Evolutionary conservation across 2,329 filamentous ascomycete species (phyloP).

Genomic region (Emergomyces pasteurianus): DNA sequence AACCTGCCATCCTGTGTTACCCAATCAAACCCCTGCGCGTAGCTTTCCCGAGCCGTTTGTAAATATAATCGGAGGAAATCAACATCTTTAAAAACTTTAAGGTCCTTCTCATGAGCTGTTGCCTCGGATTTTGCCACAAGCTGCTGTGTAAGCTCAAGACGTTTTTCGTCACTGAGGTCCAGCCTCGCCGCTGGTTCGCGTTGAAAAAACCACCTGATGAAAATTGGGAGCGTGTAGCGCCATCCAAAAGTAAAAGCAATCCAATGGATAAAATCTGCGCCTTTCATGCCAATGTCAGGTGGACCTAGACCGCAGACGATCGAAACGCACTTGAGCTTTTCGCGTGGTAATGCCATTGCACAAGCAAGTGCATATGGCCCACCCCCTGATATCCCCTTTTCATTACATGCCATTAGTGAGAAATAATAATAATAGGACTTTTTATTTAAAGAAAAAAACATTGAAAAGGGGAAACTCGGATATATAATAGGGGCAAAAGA

Average conservation of each 20-base stretch:
- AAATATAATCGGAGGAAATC: constrained; percentile 15
- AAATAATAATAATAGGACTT: no score
- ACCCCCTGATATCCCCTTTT: constrained; percentile 34
- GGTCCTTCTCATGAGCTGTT: constrained; percentile 15
- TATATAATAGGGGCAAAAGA: not conserved
- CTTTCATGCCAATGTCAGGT: constrained; percentile 25
- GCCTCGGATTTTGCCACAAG: not conserved
- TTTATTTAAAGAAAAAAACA: no score
- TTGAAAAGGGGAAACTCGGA: no score
- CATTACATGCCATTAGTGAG: constrained; percentile 9
- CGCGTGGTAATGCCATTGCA: constrained; percentile 26
- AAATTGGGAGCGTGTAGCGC: constrained; percentile 13
- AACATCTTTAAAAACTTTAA: constrained; percentile 13
- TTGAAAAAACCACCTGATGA: constrained; percentile 18
- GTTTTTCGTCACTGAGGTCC: constrained; percentile 24
- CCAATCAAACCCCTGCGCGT: constrained; percentile 20
- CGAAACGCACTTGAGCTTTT: constrained; percentile 25
- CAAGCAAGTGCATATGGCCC: constrained; percentile 39
- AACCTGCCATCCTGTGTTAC: constrained; percentile 21
- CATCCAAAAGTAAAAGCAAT: constrained; percentile 22
- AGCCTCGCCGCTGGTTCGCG: constrained; percentile 16
- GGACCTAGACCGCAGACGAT: constrained; percentile 27
- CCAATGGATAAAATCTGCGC: constrained; percentile 15
- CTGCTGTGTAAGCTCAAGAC: constrained; percentile 14
- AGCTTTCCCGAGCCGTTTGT: constrained; percentile 15